These are phyloP conservation scores for Tolypocladium tundrense DNA, from an alignment of 2,329 filamentous ascomycete genomes.

Conservation along the genomic window DNA sequence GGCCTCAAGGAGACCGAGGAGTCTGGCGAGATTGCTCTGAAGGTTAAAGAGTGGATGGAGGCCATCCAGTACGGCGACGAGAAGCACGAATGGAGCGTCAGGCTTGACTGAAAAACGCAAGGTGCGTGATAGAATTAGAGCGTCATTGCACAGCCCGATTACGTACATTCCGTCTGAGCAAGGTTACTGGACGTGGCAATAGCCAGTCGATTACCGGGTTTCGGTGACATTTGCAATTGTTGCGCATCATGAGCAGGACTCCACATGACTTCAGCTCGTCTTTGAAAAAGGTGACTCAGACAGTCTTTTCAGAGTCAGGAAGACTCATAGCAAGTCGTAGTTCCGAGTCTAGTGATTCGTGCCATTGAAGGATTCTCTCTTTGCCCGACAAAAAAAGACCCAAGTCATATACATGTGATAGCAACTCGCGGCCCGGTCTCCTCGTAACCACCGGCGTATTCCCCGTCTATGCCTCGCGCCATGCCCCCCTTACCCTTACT, in stretches of 20 bases:
- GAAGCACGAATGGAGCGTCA: constrained; percentile 80
- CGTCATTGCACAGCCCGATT: neutral
- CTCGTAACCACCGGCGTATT: neutral
- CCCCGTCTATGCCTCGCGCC: constrained; percentile 1
- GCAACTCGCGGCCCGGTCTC: neutral
- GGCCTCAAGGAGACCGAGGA: constrained; percentile 73
- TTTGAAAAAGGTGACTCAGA: neutral
- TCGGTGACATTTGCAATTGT: neutral
- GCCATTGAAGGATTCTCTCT: constrained; percentile 18
- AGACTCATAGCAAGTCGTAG: neutral
- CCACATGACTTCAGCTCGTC: neutral
- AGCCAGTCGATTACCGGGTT: neutral
- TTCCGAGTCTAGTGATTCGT: constrained; percentile 18
- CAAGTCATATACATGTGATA: constrained; percentile 21
- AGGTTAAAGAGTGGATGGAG: constrained; percentile 97
- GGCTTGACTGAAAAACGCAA: constrained; percentile 15
- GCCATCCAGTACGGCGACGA: constrained; percentile 91
- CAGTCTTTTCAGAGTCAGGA: neutral
- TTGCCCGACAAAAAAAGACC: constrained; percentile 12
- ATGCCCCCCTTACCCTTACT: constrained; percentile 13
- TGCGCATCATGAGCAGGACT: neutral
- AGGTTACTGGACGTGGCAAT: neutral
- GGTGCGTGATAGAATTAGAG: neutral
- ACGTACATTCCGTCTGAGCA: neutral
- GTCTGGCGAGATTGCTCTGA: constrained; percentile 72